Evolutionary conservation across 352 stramenopile species (phyloP).

Genomic region (Phytopythium sindhum): DNA sequence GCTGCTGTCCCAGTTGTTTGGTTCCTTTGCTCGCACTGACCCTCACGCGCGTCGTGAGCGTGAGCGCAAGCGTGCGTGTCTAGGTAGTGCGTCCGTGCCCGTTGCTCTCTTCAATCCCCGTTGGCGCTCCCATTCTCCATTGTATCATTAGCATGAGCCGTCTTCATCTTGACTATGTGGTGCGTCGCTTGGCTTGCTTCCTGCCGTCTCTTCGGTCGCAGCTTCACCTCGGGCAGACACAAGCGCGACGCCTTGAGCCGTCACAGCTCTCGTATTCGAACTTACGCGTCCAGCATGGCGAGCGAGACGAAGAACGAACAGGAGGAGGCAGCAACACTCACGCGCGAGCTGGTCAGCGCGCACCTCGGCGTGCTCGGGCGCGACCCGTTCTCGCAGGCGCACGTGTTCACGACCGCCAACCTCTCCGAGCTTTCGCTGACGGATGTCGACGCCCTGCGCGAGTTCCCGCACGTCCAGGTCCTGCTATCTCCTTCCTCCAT

Average conservation of each 20-base stretch:
- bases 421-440: conserved; percentile 34
- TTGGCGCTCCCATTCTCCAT: not conserved
- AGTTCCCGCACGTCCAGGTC: conserved; percentile 64
- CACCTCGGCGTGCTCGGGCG: conserved; percentile 48
- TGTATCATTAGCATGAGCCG: not conserved
- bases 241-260: not conserved
- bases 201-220: not conserved
- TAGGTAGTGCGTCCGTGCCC: not conserved
- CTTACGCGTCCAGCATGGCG: not conserved
- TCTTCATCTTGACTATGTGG: not conserved
- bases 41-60: not conserved
- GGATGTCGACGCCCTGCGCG: conserved; percentile 36
- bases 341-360: conserved; percentile 26
- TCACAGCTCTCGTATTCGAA: too few species aligned
- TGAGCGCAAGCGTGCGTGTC: not conserved
- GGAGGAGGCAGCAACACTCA: conserved; percentile 17
- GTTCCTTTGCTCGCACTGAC: not conserved
- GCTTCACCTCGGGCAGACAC: not conserved
- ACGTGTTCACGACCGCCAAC: conserved; percentile 59
- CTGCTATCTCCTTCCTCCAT: not conserved
- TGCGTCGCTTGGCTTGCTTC: not conserved
- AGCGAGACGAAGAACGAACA: not conserved
- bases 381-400: conserved; percentile 60
- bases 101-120: conserved; percentile 3
- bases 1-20: not conserved